Percentiles rank a stretch among this genome's conserved stretches.
These are phyloP conservation scores for Phytophthora boehmeriae DNA, from an alignment of 352 stramenopile genomes.

Conservation along the genomic window DNA sequence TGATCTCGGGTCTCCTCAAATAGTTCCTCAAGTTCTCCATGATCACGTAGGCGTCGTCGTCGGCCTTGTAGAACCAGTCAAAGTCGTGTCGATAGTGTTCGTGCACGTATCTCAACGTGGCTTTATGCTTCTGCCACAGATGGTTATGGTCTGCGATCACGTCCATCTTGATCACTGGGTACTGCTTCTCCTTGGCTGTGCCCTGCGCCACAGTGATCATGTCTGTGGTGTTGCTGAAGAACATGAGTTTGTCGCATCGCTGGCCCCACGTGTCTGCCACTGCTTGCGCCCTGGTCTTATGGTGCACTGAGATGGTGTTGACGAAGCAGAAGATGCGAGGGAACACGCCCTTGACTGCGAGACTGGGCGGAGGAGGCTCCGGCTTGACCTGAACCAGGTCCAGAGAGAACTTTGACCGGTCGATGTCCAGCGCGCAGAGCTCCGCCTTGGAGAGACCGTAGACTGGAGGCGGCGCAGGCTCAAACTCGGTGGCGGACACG, in stretches of 20 bases:
- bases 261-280: slow-evolving; percentile 85
- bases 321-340: slow-evolving; percentile 81
- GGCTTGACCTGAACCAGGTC: slow-evolving; percentile 50
- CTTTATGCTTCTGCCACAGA: slow-evolving; percentile 86
- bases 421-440: slow-evolving; percentile 60
- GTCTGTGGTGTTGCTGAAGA: slow-evolving; percentile 81
- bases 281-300: slow-evolving; percentile 59
- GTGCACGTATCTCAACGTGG: slow-evolving; percentile 72
- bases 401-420: slow-evolving; percentile 46
- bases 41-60: slow-evolving; percentile 86
- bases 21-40: slow-evolving; percentile 80
- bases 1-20: slow-evolving; percentile 62
- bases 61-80: slow-evolving; percentile 89
- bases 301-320: slow-evolving; percentile 81
- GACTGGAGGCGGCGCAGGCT: slow-evolving; percentile 15
- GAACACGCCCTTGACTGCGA: slow-evolving; percentile 24
- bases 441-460: slow-evolving; percentile 44
- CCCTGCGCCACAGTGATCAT: slow-evolving; percentile 44
- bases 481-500: background rate
- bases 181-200: slow-evolving; percentile 27
- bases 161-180: slow-evolving; percentile 72
- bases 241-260: slow-evolving; percentile 78
- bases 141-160: slow-evolving; percentile 81
- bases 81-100: slow-evolving; percentile 75
- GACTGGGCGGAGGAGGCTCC: slow-evolving; percentile 15